A percentile compares a stretch with the other conserved stretches of the same genome.
Conservation (phyloP, 1,284 basidiomycete genomes). For the Puccinia hordei region DNA sequence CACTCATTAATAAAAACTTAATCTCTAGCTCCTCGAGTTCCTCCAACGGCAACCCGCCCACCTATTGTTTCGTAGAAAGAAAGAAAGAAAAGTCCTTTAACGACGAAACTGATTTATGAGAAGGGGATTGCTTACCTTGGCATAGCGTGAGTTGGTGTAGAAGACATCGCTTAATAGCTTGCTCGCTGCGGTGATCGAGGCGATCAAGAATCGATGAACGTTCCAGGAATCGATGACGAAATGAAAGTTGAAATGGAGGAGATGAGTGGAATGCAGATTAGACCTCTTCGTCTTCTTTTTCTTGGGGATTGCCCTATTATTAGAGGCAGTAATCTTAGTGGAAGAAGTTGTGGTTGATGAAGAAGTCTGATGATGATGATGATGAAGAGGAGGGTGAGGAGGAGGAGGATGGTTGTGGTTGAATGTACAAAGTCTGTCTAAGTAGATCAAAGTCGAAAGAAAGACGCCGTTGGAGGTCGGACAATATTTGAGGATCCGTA, state of each 20-base stretch:
- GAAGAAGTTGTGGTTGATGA: conserved; percentile 60
- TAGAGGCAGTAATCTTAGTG: conserved; percentile 59
- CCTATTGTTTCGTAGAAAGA: conserved; percentile 62
- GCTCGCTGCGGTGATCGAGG: conserved; percentile 94
- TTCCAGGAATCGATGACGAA: conserved; percentile 86
- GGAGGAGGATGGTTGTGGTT: neutral
- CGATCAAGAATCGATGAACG: conserved; percentile 92
- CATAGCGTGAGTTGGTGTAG: conserved; percentile 98
- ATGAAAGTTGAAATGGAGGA: conserved; percentile 24
- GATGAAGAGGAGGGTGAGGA: conserved; percentile 62
- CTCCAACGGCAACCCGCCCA: conserved; percentile 87
- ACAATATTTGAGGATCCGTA: conserved; percentile 96
- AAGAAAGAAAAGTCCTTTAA: neutral
- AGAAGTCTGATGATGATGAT: conserved; percentile 69
- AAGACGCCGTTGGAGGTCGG: conserved; percentile 98
- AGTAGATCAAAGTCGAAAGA: conserved; percentile 88
- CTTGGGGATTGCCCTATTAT: conserved; percentile 51
- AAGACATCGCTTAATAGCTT: conserved; percentile 99
- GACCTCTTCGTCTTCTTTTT: neutral
- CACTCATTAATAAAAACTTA: conserved; percentile 92
- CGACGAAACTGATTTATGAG: conserved; percentile 2
- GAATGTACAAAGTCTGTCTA: conserved; percentile 68
- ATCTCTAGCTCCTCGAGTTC: conserved; percentile 97
- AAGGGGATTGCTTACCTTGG: conserved; percentile 71
- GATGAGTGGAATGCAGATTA: neutral